Percentiles rank a stretch among this genome's conserved stretches.
Evolutionary conservation across 495 filamentous ascomycete genomes (phyloP).

Genomic region (Tuber microsphaerosporum): DNA sequence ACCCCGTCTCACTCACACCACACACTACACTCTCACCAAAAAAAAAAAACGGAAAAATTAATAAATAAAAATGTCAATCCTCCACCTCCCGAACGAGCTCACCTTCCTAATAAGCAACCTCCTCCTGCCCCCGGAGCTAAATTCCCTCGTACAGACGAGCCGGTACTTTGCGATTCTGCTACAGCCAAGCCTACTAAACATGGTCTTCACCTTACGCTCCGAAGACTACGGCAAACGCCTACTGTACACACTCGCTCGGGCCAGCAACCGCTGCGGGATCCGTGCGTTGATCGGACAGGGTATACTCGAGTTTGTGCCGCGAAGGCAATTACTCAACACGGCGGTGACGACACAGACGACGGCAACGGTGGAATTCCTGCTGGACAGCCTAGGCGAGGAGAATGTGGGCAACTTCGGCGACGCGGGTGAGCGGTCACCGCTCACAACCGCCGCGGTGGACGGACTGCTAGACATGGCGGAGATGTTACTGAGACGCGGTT

Average conservation of each 20-base stretch:
- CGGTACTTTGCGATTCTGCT: conserved; percentile 21
- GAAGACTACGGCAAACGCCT: not conserved
- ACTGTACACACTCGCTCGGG: not conserved
- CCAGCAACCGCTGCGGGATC: not conserved
- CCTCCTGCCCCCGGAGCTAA: conserved; percentile 24
- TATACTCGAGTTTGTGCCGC: not conserved
- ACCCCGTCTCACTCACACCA: too few relatives aligned
- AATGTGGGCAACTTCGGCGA: not conserved
- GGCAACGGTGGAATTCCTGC: not conserved
- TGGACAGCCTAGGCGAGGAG: not conserved
- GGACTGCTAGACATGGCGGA: not conserved
- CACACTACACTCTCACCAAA: not conserved
- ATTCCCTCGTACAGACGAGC: conserved; percentile 28
- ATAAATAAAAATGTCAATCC: not conserved
- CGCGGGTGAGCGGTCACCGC: not conserved
- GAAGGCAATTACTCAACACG: not conserved
- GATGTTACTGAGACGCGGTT: not conserved
- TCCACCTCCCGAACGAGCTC: conserved; percentile 29
- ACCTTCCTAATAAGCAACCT: conserved; percentile 27
- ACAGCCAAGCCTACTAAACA: not conserved
- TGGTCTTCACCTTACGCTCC: not conserved
- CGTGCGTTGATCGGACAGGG: not conserved
- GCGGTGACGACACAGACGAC: not conserved
- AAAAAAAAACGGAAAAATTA: not conserved
- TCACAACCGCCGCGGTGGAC: not conserved